Conservation (phyloP, 2,329 filamentous ascomycete species). For the Penicillium sp. region DNA sequence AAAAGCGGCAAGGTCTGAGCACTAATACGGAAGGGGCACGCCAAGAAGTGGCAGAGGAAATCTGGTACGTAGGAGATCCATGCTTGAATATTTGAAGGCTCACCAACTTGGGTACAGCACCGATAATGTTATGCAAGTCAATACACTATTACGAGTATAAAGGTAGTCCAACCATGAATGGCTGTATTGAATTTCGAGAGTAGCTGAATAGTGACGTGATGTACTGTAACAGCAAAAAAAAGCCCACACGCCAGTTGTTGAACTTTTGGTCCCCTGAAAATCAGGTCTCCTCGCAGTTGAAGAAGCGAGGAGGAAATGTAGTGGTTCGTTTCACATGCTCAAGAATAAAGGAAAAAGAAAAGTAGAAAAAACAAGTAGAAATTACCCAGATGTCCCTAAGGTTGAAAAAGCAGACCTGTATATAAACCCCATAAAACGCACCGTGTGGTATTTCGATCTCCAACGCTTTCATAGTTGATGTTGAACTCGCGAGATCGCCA, state of each 20-base stretch:
- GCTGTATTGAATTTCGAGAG: constrained; percentile 8
- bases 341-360: constrained; percentile 22
- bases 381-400: constrained; percentile 37
- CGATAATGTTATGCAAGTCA: too few species aligned
- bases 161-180: background rate
- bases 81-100: too few species aligned
- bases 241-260: constrained; percentile 23
- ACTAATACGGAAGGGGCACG: too few species aligned
- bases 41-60: too few species aligned
- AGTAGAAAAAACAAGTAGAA: constrained; percentile 18
- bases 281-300: constrained; percentile 23
- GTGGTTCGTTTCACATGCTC: constrained; percentile 24
- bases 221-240: constrained; percentile 14
- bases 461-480: constrained; percentile 37
- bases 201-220: constrained; percentile 10
- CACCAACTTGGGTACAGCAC: too few species aligned
- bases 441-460: constrained; percentile 22
- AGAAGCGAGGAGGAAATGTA: constrained; percentile 21
- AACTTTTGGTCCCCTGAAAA: constrained; percentile 24
- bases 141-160: background rate
- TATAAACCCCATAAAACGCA: constrained; percentile 38
- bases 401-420: constrained; percentile 43
- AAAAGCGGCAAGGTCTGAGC: background rate
- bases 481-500: constrained; percentile 34
- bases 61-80: too few species aligned